Conservation (phyloP, 768 basidiomycete species). For the Agrocybe praecox region DNA sequence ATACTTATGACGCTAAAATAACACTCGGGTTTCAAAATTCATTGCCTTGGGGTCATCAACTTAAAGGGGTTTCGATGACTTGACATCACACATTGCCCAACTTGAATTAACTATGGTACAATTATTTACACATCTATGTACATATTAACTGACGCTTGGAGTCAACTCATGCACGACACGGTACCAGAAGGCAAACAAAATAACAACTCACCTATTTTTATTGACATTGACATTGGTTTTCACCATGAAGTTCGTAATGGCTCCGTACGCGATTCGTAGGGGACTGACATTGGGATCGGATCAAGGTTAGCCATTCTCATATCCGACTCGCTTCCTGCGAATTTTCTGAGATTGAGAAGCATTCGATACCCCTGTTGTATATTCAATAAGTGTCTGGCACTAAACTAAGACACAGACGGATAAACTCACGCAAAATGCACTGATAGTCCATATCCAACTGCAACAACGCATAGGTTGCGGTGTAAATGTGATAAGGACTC, state of each 20-base stretch:
- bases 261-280: not conserved
- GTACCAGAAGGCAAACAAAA: too few relatives aligned
- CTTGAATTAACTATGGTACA: too few relatives aligned
- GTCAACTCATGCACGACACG: too few relatives aligned
- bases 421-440: not conserved
- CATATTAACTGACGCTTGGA: too few relatives aligned
- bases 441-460: not conserved
- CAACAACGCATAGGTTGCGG: not conserved
- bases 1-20: too few relatives aligned
- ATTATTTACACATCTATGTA: too few relatives aligned
- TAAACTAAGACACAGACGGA: not conserved
- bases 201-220: too few relatives aligned
- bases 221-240: not conserved
- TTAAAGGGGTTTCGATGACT: too few relatives aligned
- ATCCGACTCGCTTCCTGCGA: not conserved
- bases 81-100: too few relatives aligned
- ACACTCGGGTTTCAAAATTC: too few relatives aligned
- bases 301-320: not conserved
- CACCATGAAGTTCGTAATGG: not conserved
- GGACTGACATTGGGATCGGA: not conserved
- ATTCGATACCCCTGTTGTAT: not conserved
- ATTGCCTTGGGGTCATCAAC: too few relatives aligned
- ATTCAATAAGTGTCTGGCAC: not conserved
- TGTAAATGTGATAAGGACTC: not conserved
- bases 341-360: not conserved